phyloP scores from a whole-genome alignment of 139 green algal genomes.

The Closterium sp. region DNA sequence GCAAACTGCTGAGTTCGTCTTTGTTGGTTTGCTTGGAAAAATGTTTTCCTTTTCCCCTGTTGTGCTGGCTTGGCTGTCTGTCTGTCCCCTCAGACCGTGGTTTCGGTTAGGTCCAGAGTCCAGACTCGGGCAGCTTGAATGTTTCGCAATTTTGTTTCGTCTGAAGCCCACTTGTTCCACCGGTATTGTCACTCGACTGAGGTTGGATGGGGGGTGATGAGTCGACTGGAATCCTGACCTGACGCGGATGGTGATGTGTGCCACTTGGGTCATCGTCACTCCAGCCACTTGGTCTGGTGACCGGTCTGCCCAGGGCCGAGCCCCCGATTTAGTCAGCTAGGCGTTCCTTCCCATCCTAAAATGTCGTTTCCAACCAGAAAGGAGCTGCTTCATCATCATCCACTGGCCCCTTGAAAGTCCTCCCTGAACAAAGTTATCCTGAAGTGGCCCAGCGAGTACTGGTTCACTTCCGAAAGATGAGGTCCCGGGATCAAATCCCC shows the following conservation, averaged over 20 bases:
- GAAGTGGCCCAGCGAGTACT: too few relatives aligned
- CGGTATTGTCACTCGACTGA: background rate
- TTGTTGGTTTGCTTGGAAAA: background rate
- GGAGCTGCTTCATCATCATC: background rate
- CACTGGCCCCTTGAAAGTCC: background rate
- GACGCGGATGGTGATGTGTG: background rate
- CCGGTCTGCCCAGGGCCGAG: background rate
- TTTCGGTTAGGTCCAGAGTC: background rate
- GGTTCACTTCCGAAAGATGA: too few relatives aligned
- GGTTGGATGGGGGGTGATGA: too few relatives aligned
- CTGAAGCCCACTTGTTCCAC: background rate
- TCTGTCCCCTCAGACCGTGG: background rate
- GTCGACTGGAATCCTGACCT: too few relatives aligned
- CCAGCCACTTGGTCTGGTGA: background rate
- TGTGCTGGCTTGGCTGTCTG: background rate
- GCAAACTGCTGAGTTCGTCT: background rate
- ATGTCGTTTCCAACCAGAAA: background rate
- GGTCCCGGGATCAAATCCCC: too few relatives aligned
- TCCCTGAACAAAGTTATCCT: too few relatives aligned
- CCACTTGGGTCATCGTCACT: background rate
- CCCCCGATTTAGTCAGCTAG: background rate
- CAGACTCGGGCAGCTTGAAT: background rate
- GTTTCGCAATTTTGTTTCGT: background rate
- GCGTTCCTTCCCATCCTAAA: too few relatives aligned
- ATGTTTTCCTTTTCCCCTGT: background rate